Evolutionary conservation across 148 eudicot genomes (phyloP), one percentile per base, ranked within the genome.

Genomic region (Rhododendron molle): DNA sequence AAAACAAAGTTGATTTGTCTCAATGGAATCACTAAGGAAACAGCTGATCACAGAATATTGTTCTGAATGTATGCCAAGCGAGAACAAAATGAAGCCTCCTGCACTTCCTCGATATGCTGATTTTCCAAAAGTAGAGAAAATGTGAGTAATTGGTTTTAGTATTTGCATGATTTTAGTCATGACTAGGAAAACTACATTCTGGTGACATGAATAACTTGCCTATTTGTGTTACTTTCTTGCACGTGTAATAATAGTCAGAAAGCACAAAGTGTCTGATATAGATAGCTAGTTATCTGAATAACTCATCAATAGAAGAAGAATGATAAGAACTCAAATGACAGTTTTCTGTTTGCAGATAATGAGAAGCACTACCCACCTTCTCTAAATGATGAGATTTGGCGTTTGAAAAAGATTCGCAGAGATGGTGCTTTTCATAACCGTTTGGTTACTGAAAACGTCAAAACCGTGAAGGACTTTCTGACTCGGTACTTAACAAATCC

Each of bases 331-430:
- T 71, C 21, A 34, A 73, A 50, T 44, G 16, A 60, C 62, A 49
- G 34, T 56, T 79, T n/a, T 82, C 72, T 60, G 7, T 26, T 81
- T 91, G 90, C 91, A 96, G 99, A 90, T 89, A 90, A 90, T 93
- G 90, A 84, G 90, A 96, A 96, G 90, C 95, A 92, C 87, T 87
- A 93, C 54, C 93, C 91, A 20, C 99, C 99, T 44, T 85, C 89
- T 87, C 81, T 93, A 40, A 84, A 74, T 54, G 99, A 96, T 89
- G 92, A 93, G 83, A 95, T 96, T 56, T 96, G 92, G 91, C 90
- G 96, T 32, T 83, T 96, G 40, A 90, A 91, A 43, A 93, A 93
- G 77, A 94, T 96, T 71, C 88, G 94, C 12, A 94, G 89, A 87
- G 93, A 89, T 84, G 96, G 96, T 76, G 90, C 91, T 58, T 89